Base-by-base conservation (phyloP, 352 stramenopile genomes). In the Phytopythium aichiense region DNA sequence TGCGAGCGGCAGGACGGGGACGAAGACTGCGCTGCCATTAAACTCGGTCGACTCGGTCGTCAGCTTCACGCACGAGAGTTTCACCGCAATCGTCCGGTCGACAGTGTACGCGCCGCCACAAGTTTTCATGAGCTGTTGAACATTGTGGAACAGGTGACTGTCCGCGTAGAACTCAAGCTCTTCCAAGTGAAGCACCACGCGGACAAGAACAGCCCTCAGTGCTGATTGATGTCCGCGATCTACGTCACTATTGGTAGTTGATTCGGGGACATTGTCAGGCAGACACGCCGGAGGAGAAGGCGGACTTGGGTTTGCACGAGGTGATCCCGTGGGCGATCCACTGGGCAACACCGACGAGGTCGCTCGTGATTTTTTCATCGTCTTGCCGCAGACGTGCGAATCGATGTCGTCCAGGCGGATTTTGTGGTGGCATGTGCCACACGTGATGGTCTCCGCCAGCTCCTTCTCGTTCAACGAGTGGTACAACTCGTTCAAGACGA, bases 41-140 rank as follows among this genome's bases (percentile, higher is more conserved):
- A 90, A 90, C 65, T 90, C 79, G 35, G 76, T 82, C 20, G 76
- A 76, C 67, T 90, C 81, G 15, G 81, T 90, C n/a, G 79, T 85
- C 12, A 88, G 43, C 16, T 64, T 67, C n/a, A 78, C 54, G 42
- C 76, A 63, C 4, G 67, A 77, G 22, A 86, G 18, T 9, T 67
- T 71, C 0, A 72, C 61, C 7, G 30, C 62, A 23, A 84, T 66
- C 7, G 71, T 68, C 49, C 64, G 68, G 3, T 65, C 61, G 0
- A 62, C 30, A 18, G 61, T 33, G 1, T 35, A 43, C 15, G 60
- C 45, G 22, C 8, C 37, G 11, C 56, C 49, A 8, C 22, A 53
- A 20, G 68, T 46, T 15, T 43, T 63, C 63, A 76, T 68, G 45
- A 68, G 52, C 22, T 73, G 66, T 8, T 84, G 58, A 3, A 84